phyloP scores from a whole-genome alignment of 192 early-diverging fungal genomes.

The Obelidium mucronatum region DNA sequence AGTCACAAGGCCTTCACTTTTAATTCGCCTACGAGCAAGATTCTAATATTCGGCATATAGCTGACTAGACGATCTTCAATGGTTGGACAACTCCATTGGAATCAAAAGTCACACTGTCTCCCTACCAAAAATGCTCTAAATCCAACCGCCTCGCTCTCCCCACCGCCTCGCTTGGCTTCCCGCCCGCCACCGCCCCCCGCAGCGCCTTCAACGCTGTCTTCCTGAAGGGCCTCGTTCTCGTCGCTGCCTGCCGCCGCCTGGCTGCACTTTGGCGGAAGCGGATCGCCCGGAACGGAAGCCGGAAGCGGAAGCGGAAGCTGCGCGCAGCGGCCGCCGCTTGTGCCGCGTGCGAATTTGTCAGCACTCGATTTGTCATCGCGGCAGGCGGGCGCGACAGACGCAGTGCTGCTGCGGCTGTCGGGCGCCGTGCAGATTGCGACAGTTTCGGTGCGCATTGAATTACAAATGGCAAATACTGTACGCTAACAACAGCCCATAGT shows the following conservation, averaged over 20 bases:
- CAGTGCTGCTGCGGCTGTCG: conserved; percentile 29
- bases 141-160: no score
- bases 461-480: no score
- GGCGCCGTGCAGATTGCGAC: conserved; percentile 48
- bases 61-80: no score
- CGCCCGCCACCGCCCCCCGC: not conserved
- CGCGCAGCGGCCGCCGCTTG: not conserved
- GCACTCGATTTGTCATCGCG: not conserved
- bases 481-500: no score
- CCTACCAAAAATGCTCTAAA: not conserved
- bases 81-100: no score
- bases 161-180: no score
- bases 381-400: not conserved
- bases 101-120: no score
- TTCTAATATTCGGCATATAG: no score
- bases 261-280: not conserved
- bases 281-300: not conserved
- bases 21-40: no score
- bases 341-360: not conserved
- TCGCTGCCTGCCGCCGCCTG: not conserved
- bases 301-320: not conserved
- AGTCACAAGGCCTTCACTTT: no score
- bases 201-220: not conserved
- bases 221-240: not conserved
- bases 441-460: no score